These are phyloP conservation scores for Amanita phalloides DNA, from an alignment of 768 basidiomycete species.

Conservation along the genomic window DNA sequence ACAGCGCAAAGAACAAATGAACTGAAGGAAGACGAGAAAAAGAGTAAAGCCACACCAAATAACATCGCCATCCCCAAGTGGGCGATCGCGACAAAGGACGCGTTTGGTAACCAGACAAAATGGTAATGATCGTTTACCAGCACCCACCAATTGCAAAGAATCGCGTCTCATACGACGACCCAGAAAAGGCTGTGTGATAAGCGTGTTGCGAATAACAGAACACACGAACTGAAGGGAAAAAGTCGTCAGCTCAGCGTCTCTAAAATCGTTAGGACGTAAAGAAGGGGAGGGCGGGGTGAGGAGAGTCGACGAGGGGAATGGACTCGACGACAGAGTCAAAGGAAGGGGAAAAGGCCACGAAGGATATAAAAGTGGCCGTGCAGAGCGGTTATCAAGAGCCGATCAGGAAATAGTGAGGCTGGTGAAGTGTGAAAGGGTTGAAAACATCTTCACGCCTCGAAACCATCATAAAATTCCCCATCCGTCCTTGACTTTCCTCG, in stretches of 20 bases:
- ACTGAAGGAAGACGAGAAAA: slow-evolving; percentile 1
- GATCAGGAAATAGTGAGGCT: slow-evolving; percentile 6
- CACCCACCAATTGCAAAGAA: slow-evolving; percentile 25
- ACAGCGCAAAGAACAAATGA: slow-evolving; percentile 9
- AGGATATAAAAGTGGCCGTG: slow-evolving; percentile 14
- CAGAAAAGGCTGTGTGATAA: slow-evolving; percentile 7
- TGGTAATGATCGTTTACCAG: background rate
- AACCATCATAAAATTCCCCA: slow-evolving; percentile 7
- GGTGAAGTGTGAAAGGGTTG: slow-evolving; percentile 5
- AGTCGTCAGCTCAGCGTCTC: slow-evolving; percentile 38
- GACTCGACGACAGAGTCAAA: slow-evolving; percentile 29
- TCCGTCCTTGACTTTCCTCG: background rate
- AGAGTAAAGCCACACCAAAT: slow-evolving; percentile 2
- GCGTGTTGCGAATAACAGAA: background rate
- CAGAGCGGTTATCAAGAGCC: slow-evolving; percentile 6
- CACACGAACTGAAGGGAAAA: slow-evolving; percentile 10
- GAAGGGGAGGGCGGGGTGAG: slow-evolving; percentile 14
- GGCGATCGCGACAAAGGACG: slow-evolving; percentile 1
- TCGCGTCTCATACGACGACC: slow-evolving; percentile 30
- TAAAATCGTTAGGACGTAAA: slow-evolving; percentile 28
- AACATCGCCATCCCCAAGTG: slow-evolving; percentile 9
- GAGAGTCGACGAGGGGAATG: slow-evolving; percentile 23
- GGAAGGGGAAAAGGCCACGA: slow-evolving; percentile 18
- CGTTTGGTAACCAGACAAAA: slow-evolving; percentile 8
- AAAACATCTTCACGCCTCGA: slow-evolving; percentile 5